phyloP scores from a whole-genome alignment of 2,329 filamentous ascomycete species.

The Penicillium olsonii region DNA sequence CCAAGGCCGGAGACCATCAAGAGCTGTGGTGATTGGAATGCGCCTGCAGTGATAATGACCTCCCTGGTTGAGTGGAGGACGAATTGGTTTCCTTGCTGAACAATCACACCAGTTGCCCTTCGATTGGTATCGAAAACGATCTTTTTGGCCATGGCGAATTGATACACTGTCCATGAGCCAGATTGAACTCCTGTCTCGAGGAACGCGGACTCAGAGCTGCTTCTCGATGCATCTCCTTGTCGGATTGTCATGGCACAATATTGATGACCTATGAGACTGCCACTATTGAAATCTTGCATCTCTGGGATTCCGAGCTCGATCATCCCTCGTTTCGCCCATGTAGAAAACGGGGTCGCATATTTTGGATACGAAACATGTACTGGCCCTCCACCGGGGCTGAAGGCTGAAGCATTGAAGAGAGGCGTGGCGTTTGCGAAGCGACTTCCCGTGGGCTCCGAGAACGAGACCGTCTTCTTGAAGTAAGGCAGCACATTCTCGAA shows the following conservation, averaged over 20 bases:
- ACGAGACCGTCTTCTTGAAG: slow-evolving; percentile 33
- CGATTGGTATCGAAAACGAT: slow-evolving; percentile 54
- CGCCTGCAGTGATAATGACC: slow-evolving; percentile 53
- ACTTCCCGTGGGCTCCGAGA: slow-evolving; percentile 27
- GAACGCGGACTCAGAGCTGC: slow-evolving; percentile 48
- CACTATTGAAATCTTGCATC: slow-evolving; percentile 45
- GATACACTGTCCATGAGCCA: slow-evolving; percentile 43
- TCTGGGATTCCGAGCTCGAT: slow-evolving; percentile 43
- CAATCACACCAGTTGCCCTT: slow-evolving; percentile 50
- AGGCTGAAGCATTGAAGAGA: slow-evolving; percentile 29
- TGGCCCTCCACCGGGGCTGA: slow-evolving; percentile 35
- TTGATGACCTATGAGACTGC: slow-evolving; percentile 44
- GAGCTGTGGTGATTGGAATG: slow-evolving; percentile 57
- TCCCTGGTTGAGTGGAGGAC: slow-evolving; percentile 53
- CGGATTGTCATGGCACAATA: slow-evolving; percentile 52
- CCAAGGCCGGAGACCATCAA: slow-evolving; percentile 56
- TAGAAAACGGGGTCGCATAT: slow-evolving; percentile 41
- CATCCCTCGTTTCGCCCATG: slow-evolving; percentile 41
- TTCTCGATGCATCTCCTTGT: slow-evolving; percentile 49
- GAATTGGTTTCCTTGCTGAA: slow-evolving; percentile 40
- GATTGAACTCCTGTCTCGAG: slow-evolving; percentile 21
- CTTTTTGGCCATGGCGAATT: slow-evolving; percentile 46
- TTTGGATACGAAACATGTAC: slow-evolving; percentile 47
- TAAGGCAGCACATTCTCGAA: slow-evolving; percentile 23
- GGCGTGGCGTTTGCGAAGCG: slow-evolving; percentile 25